Conservation (phyloP, 768 basidiomycete species). For the Auriscalpium microsporum region DNA sequence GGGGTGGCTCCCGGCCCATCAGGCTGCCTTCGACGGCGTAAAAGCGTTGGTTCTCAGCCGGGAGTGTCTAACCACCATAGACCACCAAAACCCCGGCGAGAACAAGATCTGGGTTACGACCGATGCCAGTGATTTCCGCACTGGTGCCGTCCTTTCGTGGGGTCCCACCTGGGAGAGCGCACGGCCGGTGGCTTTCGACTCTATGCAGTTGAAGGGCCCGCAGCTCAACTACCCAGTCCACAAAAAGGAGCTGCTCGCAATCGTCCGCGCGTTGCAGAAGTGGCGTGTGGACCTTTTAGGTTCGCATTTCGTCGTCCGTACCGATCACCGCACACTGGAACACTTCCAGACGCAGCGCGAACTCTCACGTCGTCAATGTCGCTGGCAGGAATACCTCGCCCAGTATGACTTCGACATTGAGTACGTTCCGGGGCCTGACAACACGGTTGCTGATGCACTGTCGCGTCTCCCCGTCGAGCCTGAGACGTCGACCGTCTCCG, state of each 20-base stretch:
- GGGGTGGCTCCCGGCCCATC: constrained; percentile 21
- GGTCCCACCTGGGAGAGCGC: constrained; percentile 21
- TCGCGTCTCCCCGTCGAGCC: constrained; percentile 2
- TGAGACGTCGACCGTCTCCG: not conserved
- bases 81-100: constrained; percentile 22
- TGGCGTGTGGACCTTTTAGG: constrained; percentile 19
- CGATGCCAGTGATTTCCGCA: constrained; percentile 23
- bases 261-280: constrained; percentile 24
- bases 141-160: constrained; percentile 15
- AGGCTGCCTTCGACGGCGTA: constrained; percentile 29
- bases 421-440: constrained; percentile 12
- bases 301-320: constrained; percentile 21
- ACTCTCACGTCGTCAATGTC: constrained; percentile 7
- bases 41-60: constrained; percentile 21
- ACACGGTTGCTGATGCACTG: constrained; percentile 14
- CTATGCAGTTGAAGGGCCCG: constrained; percentile 20
- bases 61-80: constrained; percentile 24
- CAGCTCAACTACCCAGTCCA: constrained; percentile 31
- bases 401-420: constrained; percentile 12
- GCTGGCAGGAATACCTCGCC: constrained; percentile 11
- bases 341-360: not conserved
- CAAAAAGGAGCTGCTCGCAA: constrained; percentile 30
- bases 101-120: constrained; percentile 29
- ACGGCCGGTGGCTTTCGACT: constrained; percentile 27
- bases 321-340: constrained; percentile 31